A percentile compares a stretch with the other conserved stretches of the same genome.
These are phyloP conservation scores for Penicillium taxi DNA, from an alignment of 495 filamentous ascomycete species.

Conservation along the genomic window DNA sequence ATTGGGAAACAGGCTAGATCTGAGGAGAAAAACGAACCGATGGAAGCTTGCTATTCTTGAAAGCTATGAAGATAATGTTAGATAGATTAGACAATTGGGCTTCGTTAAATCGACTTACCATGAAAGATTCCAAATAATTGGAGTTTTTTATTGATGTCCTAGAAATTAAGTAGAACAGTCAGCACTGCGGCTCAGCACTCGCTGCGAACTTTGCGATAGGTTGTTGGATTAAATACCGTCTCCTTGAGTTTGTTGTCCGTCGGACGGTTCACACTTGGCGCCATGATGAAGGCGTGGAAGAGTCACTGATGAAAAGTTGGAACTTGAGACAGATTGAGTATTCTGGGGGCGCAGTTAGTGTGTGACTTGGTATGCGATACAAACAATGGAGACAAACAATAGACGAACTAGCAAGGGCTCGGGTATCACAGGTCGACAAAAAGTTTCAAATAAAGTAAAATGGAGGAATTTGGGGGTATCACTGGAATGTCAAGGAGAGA, in stretches of 20 bases:
- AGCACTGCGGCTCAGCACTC: background rate
- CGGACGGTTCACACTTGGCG: slow-evolving; percentile 54
- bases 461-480: slow-evolving; percentile 30
- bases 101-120: slow-evolving; percentile 32
- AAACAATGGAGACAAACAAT: slow-evolving; percentile 11
- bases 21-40: slow-evolving; percentile 52
- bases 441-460: slow-evolving; percentile 10
- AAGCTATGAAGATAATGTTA: slow-evolving; percentile 47
- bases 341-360: slow-evolving; percentile 14
- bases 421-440: slow-evolving; percentile 12
- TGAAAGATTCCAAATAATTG: slow-evolving; percentile 88
- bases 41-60: slow-evolving; percentile 82
- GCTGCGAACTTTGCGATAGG: too few relatives aligned
- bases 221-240: slow-evolving; percentile 27
- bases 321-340: slow-evolving; percentile 6
- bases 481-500: slow-evolving; percentile 25
- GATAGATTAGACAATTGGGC: slow-evolving; percentile 1
- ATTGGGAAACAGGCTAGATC: background rate
- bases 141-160: slow-evolving; percentile 86
- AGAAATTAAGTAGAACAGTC: background rate
- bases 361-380: slow-evolving; percentile 5
- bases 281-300: slow-evolving; percentile 29
- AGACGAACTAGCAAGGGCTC: slow-evolving; percentile 13
- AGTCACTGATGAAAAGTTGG: too few relatives aligned
- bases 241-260: slow-evolving; percentile 54